phyloP scores from a whole-genome alignment of 768 basidiomycete genomes.

The Galerina marginata region DNA sequence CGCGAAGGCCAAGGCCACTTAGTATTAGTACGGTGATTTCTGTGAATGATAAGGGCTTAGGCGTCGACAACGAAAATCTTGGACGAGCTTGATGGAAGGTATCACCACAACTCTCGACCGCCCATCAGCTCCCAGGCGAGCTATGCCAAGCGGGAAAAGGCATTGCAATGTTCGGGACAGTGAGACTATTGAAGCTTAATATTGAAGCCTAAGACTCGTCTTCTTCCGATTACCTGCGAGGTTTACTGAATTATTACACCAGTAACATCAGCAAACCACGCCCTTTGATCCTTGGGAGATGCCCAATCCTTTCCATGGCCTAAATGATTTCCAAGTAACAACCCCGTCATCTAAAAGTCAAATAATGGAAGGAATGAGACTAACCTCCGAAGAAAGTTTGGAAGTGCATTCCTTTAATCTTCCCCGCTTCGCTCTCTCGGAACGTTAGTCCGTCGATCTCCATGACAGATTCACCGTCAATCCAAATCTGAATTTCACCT shows the following conservation, averaged over 20 bases:
- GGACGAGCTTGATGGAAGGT: too few relatives aligned
- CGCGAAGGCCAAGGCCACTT: too few relatives aligned
- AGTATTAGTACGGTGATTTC: too few relatives aligned
- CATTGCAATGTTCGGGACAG: too few relatives aligned
- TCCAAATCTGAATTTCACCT: conserved; percentile 72
- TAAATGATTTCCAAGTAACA: conserved; percentile 21
- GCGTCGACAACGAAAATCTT: too few relatives aligned
- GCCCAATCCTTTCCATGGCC: conserved; percentile 62
- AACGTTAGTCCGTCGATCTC: conserved; percentile 52
- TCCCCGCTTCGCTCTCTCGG: conserved; percentile 44
- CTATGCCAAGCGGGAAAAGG: too few relatives aligned
- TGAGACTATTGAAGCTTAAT: too few relatives aligned
- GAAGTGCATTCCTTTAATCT: conserved; percentile 72
- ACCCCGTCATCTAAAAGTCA: neutral
- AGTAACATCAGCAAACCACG: conserved; percentile 64
- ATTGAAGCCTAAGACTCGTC: too few relatives aligned
- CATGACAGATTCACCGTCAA: conserved; percentile 66
- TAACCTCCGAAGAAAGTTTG: conserved; percentile 82
- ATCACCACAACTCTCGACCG: too few relatives aligned
- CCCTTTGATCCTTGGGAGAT: conserved; percentile 61
- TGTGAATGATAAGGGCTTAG: too few relatives aligned
- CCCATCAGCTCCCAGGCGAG: too few relatives aligned
- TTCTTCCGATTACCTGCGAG: too few relatives aligned
- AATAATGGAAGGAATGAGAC: neutral
- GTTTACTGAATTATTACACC: conserved; percentile 40